Evolutionary conservation across 140 eudicot genomes (phyloP), one percentile per base, ranked within the genome.

Genomic region (Cichorium intybus): DNA sequence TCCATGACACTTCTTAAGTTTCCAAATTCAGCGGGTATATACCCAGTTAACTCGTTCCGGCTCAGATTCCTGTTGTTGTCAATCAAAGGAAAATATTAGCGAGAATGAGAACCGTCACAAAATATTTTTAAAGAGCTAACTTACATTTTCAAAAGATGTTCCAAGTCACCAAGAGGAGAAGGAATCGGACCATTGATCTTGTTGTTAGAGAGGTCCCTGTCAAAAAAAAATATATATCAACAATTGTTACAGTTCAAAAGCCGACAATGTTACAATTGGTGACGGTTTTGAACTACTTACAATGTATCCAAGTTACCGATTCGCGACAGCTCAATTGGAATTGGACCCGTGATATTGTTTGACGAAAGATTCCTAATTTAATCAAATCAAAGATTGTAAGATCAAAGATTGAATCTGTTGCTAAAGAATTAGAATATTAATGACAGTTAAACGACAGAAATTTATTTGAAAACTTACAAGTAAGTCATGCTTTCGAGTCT

Each of bases 401-500:
- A n/a, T n/a, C n/a, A n/a, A n/a, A n/a, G n/a, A n/a, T n/a, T n/a
- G n/a, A n/a, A n/a, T n/a, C n/a, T n/a, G n/a, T n/a, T n/a, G 15
- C 7, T 0, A 14, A 4, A 1, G 15, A 15, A 15, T 15, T 4
- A 2, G 16, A 39, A 0, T 1, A 39, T 39, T 39, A 12, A 2
- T 7, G 41, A 34, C 41, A 1, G 46, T 37, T 37, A 10, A 2
- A 37, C n/a, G 46, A 14, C 18, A 43, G 2, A 14, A 4, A 15
- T 3, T 43, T 14, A 43, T 15, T 39, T 39, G 15, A 4, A 43
- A 62, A 80, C 91, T 89, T 51, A 89, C 99, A 94, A 79, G 53
- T 94, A 89, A 15, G 99, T 94, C 99, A 94, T 94, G 80, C 97
- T 94, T 81, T 89, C 97, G 29, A 94, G 85, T 73, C 81, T 86